A percentile compares a stretch with the other conserved stretches of the same genome.
phyloP scores from a whole-genome alignment of 495 filamentous ascomycete genomes.

The Aspergillus kassunensis region DNA sequence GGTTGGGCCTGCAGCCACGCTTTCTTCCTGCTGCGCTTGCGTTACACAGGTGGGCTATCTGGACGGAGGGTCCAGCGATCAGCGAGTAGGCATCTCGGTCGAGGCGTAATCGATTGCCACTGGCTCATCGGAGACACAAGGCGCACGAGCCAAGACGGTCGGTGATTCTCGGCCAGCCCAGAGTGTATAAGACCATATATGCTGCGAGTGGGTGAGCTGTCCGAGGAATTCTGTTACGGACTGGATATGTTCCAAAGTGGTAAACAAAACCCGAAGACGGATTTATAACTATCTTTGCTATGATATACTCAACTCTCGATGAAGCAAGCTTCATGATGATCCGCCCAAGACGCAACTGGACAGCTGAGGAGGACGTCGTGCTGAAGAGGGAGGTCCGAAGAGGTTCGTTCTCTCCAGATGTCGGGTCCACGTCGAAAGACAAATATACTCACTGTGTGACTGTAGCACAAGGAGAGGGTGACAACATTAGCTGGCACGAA shows the following conservation, averaged over 20 bases:
- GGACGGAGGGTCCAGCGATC: neutral
- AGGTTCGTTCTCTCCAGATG: neutral
- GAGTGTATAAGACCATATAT: neutral
- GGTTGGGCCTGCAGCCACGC: constrained; percentile 1
- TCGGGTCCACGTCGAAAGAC: too few relatives aligned
- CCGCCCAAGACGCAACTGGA: constrained; percentile 2
- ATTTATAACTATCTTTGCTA: neutral
- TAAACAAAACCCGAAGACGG: neutral
- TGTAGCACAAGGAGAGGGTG: constrained; percentile 4
- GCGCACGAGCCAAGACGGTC: neutral
- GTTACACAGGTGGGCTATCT: neutral
- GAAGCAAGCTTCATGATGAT: neutral
- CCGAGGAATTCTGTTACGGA: neutral
- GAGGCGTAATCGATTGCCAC: too few relatives aligned
- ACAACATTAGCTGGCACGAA: constrained; percentile 6
- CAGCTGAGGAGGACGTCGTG: neutral
- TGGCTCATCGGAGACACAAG: neutral
- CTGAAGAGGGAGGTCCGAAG: neutral
- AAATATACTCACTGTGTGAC: neutral
- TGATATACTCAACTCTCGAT: neutral
- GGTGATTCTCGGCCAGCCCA: neutral
- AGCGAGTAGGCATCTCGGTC: neutral
- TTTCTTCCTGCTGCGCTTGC: neutral
- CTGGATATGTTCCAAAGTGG: neutral
- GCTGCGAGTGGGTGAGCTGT: neutral